Evolutionary conservation across 139 green algal genomes (phyloP).

Genomic region (Closterium sp.): DNA sequence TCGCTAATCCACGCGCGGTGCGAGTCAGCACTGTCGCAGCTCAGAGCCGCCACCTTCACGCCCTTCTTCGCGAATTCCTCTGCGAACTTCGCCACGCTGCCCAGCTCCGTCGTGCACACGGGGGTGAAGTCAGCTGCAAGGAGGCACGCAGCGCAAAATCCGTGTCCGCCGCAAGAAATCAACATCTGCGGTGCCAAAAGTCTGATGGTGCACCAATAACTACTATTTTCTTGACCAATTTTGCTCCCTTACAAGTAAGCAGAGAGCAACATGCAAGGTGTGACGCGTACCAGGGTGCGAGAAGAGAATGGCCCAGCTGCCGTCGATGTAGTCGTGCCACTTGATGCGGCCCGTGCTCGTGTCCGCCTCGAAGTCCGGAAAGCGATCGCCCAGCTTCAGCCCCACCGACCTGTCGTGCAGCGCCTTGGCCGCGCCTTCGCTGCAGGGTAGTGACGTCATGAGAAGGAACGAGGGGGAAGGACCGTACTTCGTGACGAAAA

Average conservation of each 20-base stretch:
- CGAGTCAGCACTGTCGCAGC: slow-evolving; percentile 60
- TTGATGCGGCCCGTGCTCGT: slow-evolving; percentile 57
- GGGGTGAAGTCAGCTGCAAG: slow-evolving; percentile 39
- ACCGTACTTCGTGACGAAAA: too few species aligned
- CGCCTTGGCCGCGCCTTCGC: background rate
- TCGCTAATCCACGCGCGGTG: slow-evolving; percentile 73
- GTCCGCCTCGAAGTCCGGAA: slow-evolving; percentile 64
- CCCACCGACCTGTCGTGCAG: background rate
- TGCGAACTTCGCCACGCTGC: slow-evolving; percentile 41
- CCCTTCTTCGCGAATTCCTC: slow-evolving; percentile 55
- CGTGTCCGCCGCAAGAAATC: background rate
- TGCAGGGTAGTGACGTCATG: background rate
- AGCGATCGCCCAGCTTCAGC: slow-evolving; percentile 47
- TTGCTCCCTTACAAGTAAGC: too few species aligned
- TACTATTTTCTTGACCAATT: background rate
- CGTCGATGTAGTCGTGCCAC: slow-evolving; percentile 56
- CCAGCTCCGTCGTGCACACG: slow-evolving; percentile 60
- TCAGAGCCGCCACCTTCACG: slow-evolving; percentile 66
- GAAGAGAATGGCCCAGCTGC: slow-evolving; percentile 65
- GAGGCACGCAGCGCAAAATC: slow-evolving; percentile 24
- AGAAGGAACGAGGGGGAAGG: background rate
- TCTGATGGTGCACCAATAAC: background rate
- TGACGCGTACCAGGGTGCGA: slow-evolving; percentile 53
- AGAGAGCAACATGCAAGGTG: background rate
- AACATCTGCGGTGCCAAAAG: background rate